Conservation (phyloP, 176 grass and related monocot genomes). For the Juncus inflexus region DNA sequence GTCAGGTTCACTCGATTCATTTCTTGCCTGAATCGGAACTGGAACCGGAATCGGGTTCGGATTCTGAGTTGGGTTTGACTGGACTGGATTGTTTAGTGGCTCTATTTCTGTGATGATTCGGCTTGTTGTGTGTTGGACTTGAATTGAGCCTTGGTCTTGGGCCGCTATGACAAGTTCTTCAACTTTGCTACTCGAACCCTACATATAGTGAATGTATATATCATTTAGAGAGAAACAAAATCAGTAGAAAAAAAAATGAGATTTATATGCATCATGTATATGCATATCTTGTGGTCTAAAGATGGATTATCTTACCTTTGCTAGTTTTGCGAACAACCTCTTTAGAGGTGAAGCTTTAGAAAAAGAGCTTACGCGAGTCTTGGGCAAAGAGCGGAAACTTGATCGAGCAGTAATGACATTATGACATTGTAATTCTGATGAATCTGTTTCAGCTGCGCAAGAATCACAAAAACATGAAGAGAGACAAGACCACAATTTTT, state of each 20-base stretch:
- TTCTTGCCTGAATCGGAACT: not conserved
- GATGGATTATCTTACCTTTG: not conserved
- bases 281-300: not conserved
- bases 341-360: not conserved
- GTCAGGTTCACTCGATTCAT: not conserved
- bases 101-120: not conserved
- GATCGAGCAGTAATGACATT: not conserved
- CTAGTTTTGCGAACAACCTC: slow-evolving; percentile 6
- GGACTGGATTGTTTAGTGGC: not conserved
- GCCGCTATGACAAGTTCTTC: not conserved
- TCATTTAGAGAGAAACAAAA: not conserved
- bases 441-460: not conserved
- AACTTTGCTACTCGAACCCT: slow-evolving; percentile 13
- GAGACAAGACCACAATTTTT: not conserved
- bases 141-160: not conserved
- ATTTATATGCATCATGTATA: too few species aligned
- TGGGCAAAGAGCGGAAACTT: not conserved
- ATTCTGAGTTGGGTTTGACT: not conserved
- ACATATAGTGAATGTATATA: not conserved
- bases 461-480: not conserved
- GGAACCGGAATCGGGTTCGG: too few species aligned
- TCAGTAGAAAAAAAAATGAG: too few species aligned
- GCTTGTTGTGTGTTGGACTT: not conserved
- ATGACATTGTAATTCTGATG: not conserved
- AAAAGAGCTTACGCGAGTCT: not conserved